These are phyloP conservation scores for Geotrichum fermentans DNA, from an alignment of 1,139 yeast species.

Conservation along the genomic window DNA sequence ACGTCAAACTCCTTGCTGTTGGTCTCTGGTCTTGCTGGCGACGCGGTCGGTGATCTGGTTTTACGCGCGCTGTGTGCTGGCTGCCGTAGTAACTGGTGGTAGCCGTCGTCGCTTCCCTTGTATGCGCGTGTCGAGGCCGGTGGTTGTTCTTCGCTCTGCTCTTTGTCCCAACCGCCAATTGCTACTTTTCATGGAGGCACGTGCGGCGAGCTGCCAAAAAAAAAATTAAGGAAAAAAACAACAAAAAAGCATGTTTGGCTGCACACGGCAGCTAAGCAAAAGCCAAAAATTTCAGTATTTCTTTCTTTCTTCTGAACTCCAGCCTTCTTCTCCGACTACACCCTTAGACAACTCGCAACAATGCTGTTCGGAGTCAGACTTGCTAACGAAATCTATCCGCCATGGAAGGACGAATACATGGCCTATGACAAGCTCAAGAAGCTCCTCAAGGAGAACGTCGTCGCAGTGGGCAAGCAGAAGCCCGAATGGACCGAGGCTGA, in stretches of 20 bases:
- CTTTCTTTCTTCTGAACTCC: not conserved
- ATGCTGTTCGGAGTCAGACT: constrained; percentile 88
- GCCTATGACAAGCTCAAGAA: constrained; percentile 75
- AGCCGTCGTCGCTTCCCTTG: no score
- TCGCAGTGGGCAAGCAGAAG: constrained; percentile 35
- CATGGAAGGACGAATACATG: constrained; percentile 84
- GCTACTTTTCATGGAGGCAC: not conserved
- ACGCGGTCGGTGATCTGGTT: not conserved
- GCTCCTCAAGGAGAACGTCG: constrained; percentile 72
- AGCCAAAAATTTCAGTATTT: not conserved
- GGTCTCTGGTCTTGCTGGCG: not conserved
- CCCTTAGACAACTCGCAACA: not conserved
- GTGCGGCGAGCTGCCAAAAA: constrained; percentile 9
- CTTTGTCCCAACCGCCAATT: not conserved
- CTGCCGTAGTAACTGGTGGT: no score
- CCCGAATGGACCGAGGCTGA: constrained; percentile 67
- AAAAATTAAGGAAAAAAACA: not conserved
- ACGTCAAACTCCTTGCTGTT: no score
- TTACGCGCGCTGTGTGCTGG: not conserved
- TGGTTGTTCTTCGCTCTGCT: no score
- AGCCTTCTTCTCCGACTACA: not conserved
- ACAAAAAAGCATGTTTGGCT: not conserved
- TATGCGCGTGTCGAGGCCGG: no score
- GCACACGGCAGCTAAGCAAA: not conserved
- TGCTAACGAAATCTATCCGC: constrained; percentile 73